Percentiles rank a stretch among this genome's conserved stretches.
These are phyloP conservation scores for Pichia gijzeniarum DNA, from an alignment of 805 yeast species.

Conservation along the genomic window DNA sequence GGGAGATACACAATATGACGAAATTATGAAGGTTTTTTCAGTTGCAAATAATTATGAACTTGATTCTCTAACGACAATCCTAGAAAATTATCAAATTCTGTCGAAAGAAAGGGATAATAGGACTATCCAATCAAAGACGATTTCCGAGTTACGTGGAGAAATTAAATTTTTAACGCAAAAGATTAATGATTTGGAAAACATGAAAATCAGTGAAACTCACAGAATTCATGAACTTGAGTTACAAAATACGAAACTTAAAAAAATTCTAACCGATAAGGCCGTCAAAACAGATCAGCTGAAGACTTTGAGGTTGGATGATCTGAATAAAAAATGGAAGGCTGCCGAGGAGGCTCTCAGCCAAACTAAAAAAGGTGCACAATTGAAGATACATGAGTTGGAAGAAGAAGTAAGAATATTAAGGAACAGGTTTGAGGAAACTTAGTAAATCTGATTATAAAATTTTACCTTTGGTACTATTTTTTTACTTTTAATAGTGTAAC, in stretches of 20 bases:
- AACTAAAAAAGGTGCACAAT: constrained; percentile 51
- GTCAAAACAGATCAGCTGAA: constrained; percentile 18
- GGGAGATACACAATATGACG: not conserved
- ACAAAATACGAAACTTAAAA: not conserved
- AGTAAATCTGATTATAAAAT: too few species aligned
- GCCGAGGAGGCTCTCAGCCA: constrained; percentile 65
- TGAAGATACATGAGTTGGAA: constrained; percentile 48
- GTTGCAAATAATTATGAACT: constrained; percentile 10
- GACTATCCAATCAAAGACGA: not conserved
- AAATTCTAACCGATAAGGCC: not conserved
- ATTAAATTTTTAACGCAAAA: constrained; percentile 2
- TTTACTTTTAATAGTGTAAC: too few species aligned
- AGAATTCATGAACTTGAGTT: constrained; percentile 6
- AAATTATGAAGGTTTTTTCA: constrained; percentile 3
- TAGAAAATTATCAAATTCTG: constrained; percentile 2
- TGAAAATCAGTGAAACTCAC: constrained; percentile 3
- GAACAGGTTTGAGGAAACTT: too few species aligned
- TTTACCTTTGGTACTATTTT: too few species aligned
- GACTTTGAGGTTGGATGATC: constrained; percentile 48
- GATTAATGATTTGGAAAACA: constrained; percentile 4
- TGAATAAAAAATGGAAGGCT: constrained; percentile 59
- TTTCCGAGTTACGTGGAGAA: constrained; percentile 2
- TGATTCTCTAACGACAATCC: constrained; percentile 5
- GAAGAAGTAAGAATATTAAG: constrained; percentile 41
- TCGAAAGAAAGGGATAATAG: not conserved